Percentiles rank a stretch among this genome's conserved stretches.
phyloP scores from a whole-genome alignment of 352 stramenopile species.

The Phytophthora quininea region DNA sequence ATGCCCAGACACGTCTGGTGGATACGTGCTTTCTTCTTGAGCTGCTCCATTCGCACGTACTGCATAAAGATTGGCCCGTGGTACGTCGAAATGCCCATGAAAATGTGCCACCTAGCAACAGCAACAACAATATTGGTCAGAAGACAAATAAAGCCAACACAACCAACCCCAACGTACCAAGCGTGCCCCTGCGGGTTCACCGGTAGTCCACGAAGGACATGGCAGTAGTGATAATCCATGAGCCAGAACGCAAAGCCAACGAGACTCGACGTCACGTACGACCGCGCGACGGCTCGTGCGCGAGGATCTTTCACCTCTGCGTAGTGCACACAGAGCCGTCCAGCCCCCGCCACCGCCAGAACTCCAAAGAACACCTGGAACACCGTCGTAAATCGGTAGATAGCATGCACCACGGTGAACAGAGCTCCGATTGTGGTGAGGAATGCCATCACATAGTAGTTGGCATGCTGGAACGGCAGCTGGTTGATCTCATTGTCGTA shows the following conservation, averaged over 20 bases:
- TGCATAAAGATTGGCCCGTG: constrained; percentile 87
- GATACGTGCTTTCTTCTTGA: constrained; percentile 67
- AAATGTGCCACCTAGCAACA: constrained; percentile 74
- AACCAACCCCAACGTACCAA: constrained; percentile 43
- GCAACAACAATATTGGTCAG: constrained; percentile 3
- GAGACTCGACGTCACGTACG: constrained; percentile 66
- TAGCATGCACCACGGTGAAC: constrained; percentile 74
- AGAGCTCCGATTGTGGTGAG: constrained; percentile 61
- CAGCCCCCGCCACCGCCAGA: constrained; percentile 55
- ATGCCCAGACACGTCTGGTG: constrained; percentile 60
- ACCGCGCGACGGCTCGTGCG: constrained; percentile 60
- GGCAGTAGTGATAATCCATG: constrained; percentile 84
- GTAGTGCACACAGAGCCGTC: constrained; percentile 70
- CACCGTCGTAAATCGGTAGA: constrained; percentile 78
- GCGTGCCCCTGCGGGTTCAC: constrained; percentile 83
- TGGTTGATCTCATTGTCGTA: constrained; percentile 77
- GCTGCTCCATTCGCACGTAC: constrained; percentile 82
- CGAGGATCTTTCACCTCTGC: constrained; percentile 55
- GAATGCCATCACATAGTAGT: constrained; percentile 46
- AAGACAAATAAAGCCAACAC: not conserved
- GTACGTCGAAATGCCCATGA: constrained; percentile 83
- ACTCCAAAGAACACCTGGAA: constrained; percentile 83
- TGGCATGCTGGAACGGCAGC: constrained; percentile 46
- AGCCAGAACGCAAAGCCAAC: constrained; percentile 77
- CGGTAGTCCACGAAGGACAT: constrained; percentile 53